Base-by-base conservation (phyloP, 2,329 filamentous ascomycete genomes). In the Stagonosporopsis rhizophila region DNA sequence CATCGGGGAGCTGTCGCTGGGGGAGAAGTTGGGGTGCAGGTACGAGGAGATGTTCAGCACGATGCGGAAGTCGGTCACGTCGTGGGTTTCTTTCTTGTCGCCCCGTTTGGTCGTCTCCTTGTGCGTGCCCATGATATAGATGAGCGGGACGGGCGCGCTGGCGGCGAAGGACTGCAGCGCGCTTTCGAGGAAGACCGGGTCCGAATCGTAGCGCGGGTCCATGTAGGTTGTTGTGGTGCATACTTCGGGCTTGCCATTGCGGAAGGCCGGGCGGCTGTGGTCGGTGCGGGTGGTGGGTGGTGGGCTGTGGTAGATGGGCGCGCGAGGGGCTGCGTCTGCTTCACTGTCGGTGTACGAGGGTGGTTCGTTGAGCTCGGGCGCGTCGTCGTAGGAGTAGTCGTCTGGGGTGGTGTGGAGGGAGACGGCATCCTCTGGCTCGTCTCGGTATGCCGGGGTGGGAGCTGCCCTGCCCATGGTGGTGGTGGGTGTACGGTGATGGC, bases 331-430 rank as follows among this genome's bases (percentile, higher is more conserved):
- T 42, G 52, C 56, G 32, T 54, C 66, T n/a, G 58, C 62, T 42
- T 74, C 71, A 56, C 68, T 71, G 40, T 76, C 75, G 20, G 62
- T 55, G 52, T 78, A 77, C 4, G 75, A 72, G 2, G 75, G 75
- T 2, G 75, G 75, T 4, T 22, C 67, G 11, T 54, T 61, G 22
- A 69, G 65, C 22, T 75, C 71, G n/a, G 72, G 71, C 1, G 70
- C 72, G 55, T 77, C 75, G 41, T 72, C 67, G 55, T 77, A 76
- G 11, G 60, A 55, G 58, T 76, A 76, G 51, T 73, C 74, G 40
- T 73, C 71, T 17, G 70, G 75, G 8, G 73, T 76, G 12, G 75
- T 77, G 52, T 76, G 74, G 5, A 78, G 68, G 2, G 75, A 77
- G 1, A 77, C 66, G 8, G 75, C 69, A 39, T 78, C 75, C 1